Evolutionary conservation across 768 basidiomycete genomes (phyloP).

Genomic region (Leccinum sublutescens): DNA sequence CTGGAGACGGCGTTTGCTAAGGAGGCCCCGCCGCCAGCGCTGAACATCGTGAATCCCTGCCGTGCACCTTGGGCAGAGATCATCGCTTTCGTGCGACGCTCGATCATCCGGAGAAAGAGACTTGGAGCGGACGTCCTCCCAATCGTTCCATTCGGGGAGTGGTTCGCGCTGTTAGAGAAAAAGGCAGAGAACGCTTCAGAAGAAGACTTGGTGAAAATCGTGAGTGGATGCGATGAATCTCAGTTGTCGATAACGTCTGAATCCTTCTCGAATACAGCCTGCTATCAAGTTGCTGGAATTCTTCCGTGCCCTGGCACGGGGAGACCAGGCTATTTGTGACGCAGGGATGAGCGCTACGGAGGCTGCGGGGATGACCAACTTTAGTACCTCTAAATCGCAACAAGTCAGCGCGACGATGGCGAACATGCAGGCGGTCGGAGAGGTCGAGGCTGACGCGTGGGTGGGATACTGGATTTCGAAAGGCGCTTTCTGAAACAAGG

Average conservation of each 20-base stretch:
- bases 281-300: constrained; percentile 36
- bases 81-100: constrained; percentile 24
- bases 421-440: constrained; percentile 25
- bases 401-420: constrained; percentile 24
- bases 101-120: constrained; percentile 14
- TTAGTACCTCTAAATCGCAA: constrained; percentile 15
- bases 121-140: constrained; percentile 17
- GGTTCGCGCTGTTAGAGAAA: constrained; percentile 32
- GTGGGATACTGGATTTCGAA: constrained; percentile 15
- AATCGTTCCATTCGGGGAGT: constrained; percentile 35
- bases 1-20: constrained; percentile 27
- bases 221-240: constrained; percentile 17
- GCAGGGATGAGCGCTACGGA: constrained; percentile 1
- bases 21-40: constrained; percentile 16
- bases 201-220: constrained; percentile 32
- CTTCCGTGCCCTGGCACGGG: constrained; percentile 26
- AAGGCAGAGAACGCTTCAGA: constrained; percentile 18
- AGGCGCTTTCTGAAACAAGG: background rate
- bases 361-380: constrained; percentile 21
- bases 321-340: constrained; percentile 12
- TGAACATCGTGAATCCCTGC: constrained; percentile 42
- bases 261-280: constrained; percentile 21
- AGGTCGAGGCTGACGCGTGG: constrained; percentile 25
- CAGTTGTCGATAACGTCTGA: background rate
- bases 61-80: constrained; percentile 33